Evolutionary conservation across 768 basidiomycete species (phyloP).

Genomic region (Lactarius evosmus): DNA sequence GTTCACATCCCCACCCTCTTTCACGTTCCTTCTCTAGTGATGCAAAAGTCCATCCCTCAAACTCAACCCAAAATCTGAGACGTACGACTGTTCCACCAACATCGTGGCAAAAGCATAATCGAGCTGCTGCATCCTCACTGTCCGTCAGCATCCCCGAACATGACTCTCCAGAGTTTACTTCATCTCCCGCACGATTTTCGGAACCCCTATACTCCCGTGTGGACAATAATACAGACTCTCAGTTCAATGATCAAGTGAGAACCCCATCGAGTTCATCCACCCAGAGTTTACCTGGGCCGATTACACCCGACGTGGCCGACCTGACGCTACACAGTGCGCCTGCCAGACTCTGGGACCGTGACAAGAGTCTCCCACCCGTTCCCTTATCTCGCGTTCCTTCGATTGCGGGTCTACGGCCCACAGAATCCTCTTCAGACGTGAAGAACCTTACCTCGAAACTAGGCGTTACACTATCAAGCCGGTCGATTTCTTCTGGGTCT

Average conservation of each 20-base stretch:
- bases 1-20: conserved; percentile 29
- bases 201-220: conserved; percentile 17
- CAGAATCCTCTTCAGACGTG: conserved; percentile 6
- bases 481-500: conserved; percentile 20
- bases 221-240: conserved; percentile 13
- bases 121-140: conserved; percentile 5
- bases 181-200: conserved; percentile 20
- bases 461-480: background rate
- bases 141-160: conserved; percentile 23
- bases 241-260: conserved; percentile 17
- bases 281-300: conserved; percentile 23
- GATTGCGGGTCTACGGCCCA: conserved; percentile 1
- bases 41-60: background rate
- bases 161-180: background rate
- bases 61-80: conserved; percentile 13
- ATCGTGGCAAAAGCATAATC: conserved; percentile 19
- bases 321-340: background rate
- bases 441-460: conserved; percentile 1
- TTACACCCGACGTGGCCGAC: conserved; percentile 23
- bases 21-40: conserved; percentile 30
- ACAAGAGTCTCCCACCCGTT: conserved; percentile 26
- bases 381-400: conserved; percentile 25
- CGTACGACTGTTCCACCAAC: conserved; percentile 23
- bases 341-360: conserved; percentile 19
- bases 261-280: conserved; percentile 25